phyloP scores from a whole-genome alignment of 2,329 filamentous ascomycete species.

The Thelonectria blattea region DNA sequence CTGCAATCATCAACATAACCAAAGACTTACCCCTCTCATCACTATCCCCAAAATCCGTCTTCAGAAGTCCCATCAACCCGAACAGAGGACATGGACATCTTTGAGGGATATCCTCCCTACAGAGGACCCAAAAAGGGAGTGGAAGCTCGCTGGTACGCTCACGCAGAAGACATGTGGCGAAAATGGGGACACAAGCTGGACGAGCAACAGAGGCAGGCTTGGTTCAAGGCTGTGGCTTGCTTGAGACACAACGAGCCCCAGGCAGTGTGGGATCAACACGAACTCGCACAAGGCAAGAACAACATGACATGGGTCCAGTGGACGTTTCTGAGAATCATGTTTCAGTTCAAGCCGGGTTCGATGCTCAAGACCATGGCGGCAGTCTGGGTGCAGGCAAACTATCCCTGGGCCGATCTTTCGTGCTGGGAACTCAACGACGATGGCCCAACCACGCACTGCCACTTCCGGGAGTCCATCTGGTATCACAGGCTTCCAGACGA shows the following conservation, averaged over 20 bases:
- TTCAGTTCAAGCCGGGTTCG: neutral
- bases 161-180: neutral
- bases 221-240: neutral
- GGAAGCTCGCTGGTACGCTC: neutral
- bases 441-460: neutral
- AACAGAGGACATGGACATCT: neutral
- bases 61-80: no score
- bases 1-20: no score
- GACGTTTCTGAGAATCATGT: neutral
- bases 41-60: no score
- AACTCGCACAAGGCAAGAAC: neutral
- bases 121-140: neutral
- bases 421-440: neutral
- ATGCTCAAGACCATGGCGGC: neutral
- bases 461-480: no score
- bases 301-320: neutral
- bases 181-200: neutral
- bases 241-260: neutral
- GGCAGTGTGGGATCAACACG: neutral
- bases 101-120: neutral
- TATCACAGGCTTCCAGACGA: no score
- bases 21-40: no score
- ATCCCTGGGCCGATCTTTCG: neutral
- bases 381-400: neutral
- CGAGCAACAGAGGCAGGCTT: neutral